Evolutionary conservation across 345 rosid genomes (phyloP).

Genomic region (Acer yangbiense): DNA sequence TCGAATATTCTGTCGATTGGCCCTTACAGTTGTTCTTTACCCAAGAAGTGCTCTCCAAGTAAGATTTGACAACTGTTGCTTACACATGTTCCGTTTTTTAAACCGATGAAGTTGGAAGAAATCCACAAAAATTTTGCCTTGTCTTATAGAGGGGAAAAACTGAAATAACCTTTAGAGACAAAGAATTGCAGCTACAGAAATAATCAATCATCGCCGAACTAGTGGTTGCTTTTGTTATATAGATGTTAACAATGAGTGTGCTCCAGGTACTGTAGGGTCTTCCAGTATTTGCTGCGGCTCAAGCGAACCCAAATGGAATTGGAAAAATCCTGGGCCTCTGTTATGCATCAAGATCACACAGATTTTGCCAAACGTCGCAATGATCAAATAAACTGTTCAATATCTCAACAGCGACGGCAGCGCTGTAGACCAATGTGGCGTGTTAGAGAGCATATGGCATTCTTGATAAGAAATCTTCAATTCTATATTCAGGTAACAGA

Average conservation of each 20-base stretch:
- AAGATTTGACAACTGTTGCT: conserved; percentile 37
- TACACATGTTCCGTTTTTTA: neutral
- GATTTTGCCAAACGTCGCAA: conserved; percentile 73
- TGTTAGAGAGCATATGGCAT: conserved; percentile 97
- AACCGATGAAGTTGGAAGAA: neutral
- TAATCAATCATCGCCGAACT: conserved; percentile 12
- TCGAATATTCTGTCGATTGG: conserved; percentile 94
- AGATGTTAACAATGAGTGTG: conserved; percentile 24
- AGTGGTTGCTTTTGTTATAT: neutral
- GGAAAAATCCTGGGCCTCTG: conserved; percentile 99
- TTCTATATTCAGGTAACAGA: conserved; percentile 85
- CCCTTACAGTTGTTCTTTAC: conserved; percentile 92
- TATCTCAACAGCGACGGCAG: conserved; percentile 73
- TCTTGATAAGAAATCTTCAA: conserved; percentile 93
- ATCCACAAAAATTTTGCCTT: neutral
- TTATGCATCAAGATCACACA: conserved; percentile 92
- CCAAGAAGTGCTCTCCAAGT: conserved; percentile 95
- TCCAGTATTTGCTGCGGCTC: conserved; percentile 87
- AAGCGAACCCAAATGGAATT: conserved; percentile 95
- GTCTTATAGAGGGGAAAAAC: conserved; percentile 1
- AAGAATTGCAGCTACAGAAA: neutral
- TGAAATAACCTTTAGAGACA: conserved; percentile 12
- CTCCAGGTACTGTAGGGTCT: conserved; percentile 77
- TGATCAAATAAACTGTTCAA: conserved; percentile 51
- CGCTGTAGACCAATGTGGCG: conserved; percentile 92